These are phyloP conservation scores for Rauvolfia tetraphylla DNA, from an alignment of 257 asterid species.

Conservation along the genomic window DNA sequence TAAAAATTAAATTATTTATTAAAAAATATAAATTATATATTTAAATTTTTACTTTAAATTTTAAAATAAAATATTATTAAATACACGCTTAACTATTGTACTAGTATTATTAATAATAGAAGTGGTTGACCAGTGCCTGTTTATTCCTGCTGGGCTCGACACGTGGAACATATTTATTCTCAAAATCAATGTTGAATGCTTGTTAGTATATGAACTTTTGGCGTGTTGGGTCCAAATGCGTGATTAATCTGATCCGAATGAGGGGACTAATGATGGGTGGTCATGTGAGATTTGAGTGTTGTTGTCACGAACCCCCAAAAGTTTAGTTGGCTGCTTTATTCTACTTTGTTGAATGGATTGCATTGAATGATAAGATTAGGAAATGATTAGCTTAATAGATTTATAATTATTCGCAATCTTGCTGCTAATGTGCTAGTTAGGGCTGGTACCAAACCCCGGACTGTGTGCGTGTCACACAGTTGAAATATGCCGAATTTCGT, in stretches of 20 bases:
- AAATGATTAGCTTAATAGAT: constrained; percentile 15
- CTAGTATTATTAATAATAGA: too few species aligned
- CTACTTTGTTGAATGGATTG: constrained; percentile 6
- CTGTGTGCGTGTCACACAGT: neutral
- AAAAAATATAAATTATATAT: too few species aligned
- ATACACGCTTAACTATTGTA: too few species aligned
- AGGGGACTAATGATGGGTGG: neutral
- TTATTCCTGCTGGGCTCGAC: neutral
- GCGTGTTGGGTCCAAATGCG: neutral
- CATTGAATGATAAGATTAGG: constrained; percentile 18
- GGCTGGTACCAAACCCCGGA: neutral
- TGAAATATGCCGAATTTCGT: neutral
- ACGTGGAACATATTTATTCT: neutral
- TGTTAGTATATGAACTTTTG: neutral
- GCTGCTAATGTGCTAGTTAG: constrained; percentile 18
- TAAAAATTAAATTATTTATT: too few species aligned
- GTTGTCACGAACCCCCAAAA: neutral
- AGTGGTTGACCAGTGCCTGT: constrained; percentile 1
- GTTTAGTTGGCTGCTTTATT: neutral
- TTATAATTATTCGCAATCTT: constrained; percentile 26
- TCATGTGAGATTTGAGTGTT: constrained; percentile 8
- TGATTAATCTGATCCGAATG: neutral
- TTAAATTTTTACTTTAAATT: too few species aligned
- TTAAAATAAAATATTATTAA: too few species aligned
- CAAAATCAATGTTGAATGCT: too few species aligned